Base-by-base conservation (phyloP, 306 rosid genomes). In the Glycine latifolia region DNA sequence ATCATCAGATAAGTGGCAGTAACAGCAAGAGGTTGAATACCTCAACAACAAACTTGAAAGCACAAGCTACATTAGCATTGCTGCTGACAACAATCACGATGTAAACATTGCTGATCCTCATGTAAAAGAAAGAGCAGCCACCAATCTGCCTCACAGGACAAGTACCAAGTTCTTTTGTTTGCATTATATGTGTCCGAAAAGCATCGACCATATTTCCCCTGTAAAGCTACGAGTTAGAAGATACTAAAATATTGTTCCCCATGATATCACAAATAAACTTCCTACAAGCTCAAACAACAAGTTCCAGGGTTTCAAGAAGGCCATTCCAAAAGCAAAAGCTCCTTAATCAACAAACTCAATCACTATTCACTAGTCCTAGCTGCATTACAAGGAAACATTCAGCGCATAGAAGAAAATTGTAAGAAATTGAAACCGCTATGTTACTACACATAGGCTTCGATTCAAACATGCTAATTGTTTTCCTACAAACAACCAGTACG, bases 161-260 rank as follows among this genome's bases (percentile, higher is more conserved):
- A 8, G 97, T 93, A 46, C 98, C 99, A n/a, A 93, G 98, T 71
- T 96, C 99, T 86, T 92, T 96, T 3, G 97, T 92, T 84, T 96
- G 99, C 97, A 93, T 93, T 85, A 95, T 93, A 91, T 93, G 98
- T 20, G 87, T 89, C 58, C 97, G 88, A 85, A 96, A 96, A 84
- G 97, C 99, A 88, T 96, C 99, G 63, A 96, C 99, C 99, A 96
- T 96, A 78, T 96, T 93, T 83, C 98, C 98, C 89, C 99, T 96
- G 91, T 50, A 84, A 85, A 49, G 77, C 7, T 10, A 69, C 10
- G 26, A 31, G 15, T 84, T 43, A 63, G 70, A 60, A 63, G 60
- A 41, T 71, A 48, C 20, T 26, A 26, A 14, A 47, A 37, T 11
- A 77, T 9, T 46, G 13, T 58, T 5, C 58, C 53, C 3, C 9